Conservation (phyloP, 768 basidiomycete genomes). For the Calvatia gigantea region DNA sequence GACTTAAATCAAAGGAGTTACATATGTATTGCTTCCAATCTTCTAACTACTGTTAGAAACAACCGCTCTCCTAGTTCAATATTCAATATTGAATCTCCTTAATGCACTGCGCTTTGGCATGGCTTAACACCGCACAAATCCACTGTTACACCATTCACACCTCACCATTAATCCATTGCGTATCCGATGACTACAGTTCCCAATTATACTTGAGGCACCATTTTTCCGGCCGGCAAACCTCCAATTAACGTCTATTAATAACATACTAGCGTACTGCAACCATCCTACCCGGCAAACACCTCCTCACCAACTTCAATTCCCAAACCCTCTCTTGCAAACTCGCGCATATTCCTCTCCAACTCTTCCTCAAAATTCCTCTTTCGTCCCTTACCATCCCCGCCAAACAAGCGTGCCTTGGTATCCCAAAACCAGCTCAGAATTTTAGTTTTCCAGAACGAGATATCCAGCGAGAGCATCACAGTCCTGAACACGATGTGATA, state of each 20-base stretch:
- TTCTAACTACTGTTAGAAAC: no score
- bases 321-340: conserved; percentile 73
- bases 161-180: no score
- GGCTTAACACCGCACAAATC: no score
- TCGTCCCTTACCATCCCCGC: conserved; percentile 39
- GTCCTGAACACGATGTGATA: conserved; percentile 59
- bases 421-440: conserved; percentile 46
- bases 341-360: conserved; percentile 69
- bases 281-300: conserved; percentile 46
- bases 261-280: not conserved
- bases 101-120: no score
- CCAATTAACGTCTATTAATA: not conserved
- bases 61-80: no score
- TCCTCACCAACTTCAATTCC: conserved; percentile 68
- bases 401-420: conserved; percentile 36
- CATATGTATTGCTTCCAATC: no score
- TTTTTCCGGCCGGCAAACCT: not conserved
- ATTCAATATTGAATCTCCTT: no score
- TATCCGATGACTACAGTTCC: no score
- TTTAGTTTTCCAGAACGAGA: conserved; percentile 64
- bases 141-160: no score
- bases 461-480: conserved; percentile 66
- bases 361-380: conserved; percentile 74
- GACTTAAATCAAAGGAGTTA: no score
- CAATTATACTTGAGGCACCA: not conserved